phyloP scores from a whole-genome alignment of 345 rosid species.

The Salix exigua region DNA sequence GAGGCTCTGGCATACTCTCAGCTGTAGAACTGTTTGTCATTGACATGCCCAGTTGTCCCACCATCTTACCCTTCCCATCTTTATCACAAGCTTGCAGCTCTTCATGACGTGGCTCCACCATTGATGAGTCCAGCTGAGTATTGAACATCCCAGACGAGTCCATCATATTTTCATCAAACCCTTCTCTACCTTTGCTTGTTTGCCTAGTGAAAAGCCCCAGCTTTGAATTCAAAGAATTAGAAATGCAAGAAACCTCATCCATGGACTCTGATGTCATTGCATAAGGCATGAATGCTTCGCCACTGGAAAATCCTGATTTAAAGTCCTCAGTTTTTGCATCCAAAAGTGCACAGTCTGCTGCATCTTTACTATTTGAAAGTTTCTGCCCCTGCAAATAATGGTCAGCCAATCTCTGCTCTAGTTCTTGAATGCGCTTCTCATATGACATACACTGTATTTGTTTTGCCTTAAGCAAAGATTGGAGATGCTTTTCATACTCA shows the following conservation, averaged over 20 bases:
- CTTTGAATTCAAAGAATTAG: constrained; percentile 52
- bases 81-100: constrained; percentile 45
- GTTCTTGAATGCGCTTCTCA: constrained; percentile 90
- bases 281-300: constrained; percentile 42
- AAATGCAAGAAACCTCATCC: constrained; percentile 93
- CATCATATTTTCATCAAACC: constrained; percentile 90
- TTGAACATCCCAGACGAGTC: constrained; percentile 73
- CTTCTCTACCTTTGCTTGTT: constrained; percentile 75
- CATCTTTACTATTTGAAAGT: constrained; percentile 45
- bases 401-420: constrained; percentile 78
- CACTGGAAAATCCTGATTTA: constrained; percentile 44
- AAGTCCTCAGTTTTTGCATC: constrained; percentile 35
- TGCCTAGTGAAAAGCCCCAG: constrained; percentile 54
- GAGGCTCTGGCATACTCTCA: constrained; percentile 65
- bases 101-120: constrained; percentile 75
- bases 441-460: constrained; percentile 73
- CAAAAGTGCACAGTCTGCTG: constrained; percentile 35
- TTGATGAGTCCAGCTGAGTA: constrained; percentile 74
- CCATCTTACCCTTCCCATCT: constrained; percentile 58
- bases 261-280: constrained; percentile 69
- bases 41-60: constrained; percentile 58
- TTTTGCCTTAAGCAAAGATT: constrained; percentile 68
- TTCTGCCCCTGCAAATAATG: constrained; percentile 62
- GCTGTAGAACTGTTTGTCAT: constrained; percentile 81
- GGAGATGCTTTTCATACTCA: constrained; percentile 69